phyloP scores from a whole-genome alignment of 2,329 filamentous ascomycete species.

The Mycosphaerella arachidis region DNA sequence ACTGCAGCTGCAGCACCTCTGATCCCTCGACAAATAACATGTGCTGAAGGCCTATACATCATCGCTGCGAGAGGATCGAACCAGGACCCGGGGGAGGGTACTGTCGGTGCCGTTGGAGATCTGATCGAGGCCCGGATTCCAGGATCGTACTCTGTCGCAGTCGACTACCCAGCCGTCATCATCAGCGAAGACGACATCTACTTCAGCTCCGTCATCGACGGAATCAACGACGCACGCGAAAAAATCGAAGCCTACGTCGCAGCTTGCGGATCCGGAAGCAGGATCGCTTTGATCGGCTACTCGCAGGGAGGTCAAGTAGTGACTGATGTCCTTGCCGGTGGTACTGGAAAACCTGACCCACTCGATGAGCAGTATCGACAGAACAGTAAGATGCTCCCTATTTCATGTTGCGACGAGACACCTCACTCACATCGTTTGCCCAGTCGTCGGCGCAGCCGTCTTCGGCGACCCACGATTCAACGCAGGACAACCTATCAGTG shows the following conservation, averaged over 20 bases:
- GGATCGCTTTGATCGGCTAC: slow-evolving; percentile 38
- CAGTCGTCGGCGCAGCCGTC: slow-evolving; percentile 34
- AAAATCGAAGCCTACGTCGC: slow-evolving; percentile 31
- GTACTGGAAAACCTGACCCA: slow-evolving; percentile 25
- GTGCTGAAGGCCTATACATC: slow-evolving; percentile 30
- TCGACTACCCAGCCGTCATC: slow-evolving; percentile 26
- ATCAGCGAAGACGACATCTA: slow-evolving; percentile 20
- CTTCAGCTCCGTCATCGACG: slow-evolving; percentile 27
- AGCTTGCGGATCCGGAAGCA: slow-evolving; percentile 26
- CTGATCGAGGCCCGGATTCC: slow-evolving; percentile 30
- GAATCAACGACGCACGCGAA: slow-evolving; percentile 30
- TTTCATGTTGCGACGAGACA: too few species aligned
- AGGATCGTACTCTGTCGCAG: slow-evolving; percentile 33
- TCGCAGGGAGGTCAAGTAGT: slow-evolving; percentile 30
- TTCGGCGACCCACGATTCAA: slow-evolving; percentile 37
- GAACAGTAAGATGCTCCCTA: slow-evolving; percentile 18
- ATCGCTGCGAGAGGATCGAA: slow-evolving; percentile 36
- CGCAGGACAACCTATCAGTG: slow-evolving; percentile 27
- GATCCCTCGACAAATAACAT: slow-evolving; percentile 18
- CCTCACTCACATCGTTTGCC: too few species aligned
- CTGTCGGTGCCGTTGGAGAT: slow-evolving; percentile 31
- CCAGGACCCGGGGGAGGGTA: slow-evolving; percentile 29
- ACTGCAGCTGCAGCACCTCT: slow-evolving; percentile 16
- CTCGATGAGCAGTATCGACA: slow-evolving; percentile 26
- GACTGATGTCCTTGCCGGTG: slow-evolving; percentile 14